A percentile compares a stretch with the other conserved stretches of the same genome.
Conservation (phyloP, 1,284 basidiomycete species). For the Pseudozyma sp. region DNA sequence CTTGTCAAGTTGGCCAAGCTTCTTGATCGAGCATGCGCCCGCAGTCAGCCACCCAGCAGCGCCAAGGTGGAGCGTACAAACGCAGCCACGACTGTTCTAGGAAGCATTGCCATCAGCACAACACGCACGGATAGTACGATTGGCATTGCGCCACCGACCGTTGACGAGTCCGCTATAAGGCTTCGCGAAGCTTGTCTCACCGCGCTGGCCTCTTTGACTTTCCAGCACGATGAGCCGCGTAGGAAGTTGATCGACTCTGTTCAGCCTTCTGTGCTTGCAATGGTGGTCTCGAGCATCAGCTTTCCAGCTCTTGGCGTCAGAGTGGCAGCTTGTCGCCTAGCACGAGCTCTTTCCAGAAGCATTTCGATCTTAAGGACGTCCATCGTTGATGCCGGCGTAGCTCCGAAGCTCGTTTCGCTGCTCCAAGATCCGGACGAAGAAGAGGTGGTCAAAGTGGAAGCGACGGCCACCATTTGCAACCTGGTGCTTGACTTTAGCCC, state of each 20-base stretch:
- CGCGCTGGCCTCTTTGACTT: conserved; percentile 56
- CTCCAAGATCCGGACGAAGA: conserved; percentile 49
- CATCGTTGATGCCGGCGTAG: conserved; percentile 62
- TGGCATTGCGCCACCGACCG: conserved; percentile 31
- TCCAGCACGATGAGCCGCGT: conserved; percentile 59
- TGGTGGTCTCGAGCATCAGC: conserved; percentile 51
- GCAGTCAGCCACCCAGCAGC: conserved; percentile 17
- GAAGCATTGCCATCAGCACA: conserved; percentile 21
- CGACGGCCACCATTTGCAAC: conserved; percentile 61
- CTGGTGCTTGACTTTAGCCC: conserved; percentile 64
- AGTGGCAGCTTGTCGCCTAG: conserved; percentile 58
- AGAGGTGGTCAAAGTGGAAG: conserved; percentile 56
- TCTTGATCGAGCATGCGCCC: conserved; percentile 41
- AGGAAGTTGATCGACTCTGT: conserved; percentile 53
- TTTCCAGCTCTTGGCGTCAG: conserved; percentile 58
- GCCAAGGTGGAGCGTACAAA: conserved; percentile 15
- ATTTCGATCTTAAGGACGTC: conserved; percentile 61
- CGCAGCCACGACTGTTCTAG: conserved; percentile 12
- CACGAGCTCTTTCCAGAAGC: conserved; percentile 58
- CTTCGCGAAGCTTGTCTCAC: conserved; percentile 58
- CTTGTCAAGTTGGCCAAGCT: conserved; percentile 43
- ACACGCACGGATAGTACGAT: conserved; percentile 20
- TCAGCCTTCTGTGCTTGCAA: conserved; percentile 49
- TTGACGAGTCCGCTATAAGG: conserved; percentile 52
- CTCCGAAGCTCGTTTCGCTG: conserved; percentile 52